Base-by-base conservation (phyloP, 2,329 filamentous ascomycete genomes). In the Coniochaeta ligniaria region DNA sequence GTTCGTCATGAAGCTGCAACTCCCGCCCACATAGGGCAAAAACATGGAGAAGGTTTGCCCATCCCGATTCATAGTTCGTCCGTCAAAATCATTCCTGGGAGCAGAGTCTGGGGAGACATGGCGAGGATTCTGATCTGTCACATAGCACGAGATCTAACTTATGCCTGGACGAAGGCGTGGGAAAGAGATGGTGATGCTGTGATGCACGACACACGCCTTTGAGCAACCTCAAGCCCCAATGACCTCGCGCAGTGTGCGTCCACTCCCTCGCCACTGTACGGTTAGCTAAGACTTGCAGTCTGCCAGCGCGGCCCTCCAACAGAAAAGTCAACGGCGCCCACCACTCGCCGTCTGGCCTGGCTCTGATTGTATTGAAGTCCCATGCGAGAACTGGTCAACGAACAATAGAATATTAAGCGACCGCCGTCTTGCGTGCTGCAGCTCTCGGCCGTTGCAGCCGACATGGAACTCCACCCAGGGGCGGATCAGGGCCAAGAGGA, bases 101-200 rank as follows among this genome's bases (percentile, higher is more conserved):
- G 33, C n/a, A n/a, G 22, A 52, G 38, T 14, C 31, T 57, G 54
- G 54, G 33, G 66, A 61, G 64, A 66, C 50, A 66, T 70, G 70
- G 70, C 63, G 60, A 61, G 47, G 56, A 61, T 63, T 45, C 56
- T 75, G 74, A 79, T 71, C 67, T 73, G 74, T 80, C 78, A 80
- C 75, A 75, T 80, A 70, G 68, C 72, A 81, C 79, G 78, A 79
- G 78, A 81, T 81, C 78, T 78, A 68, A 66, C 66, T 72, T 69
- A 68, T 69, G 70, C 70, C 67, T 67, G 69, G 62, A 60, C 66
- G 65, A 67, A 35, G 63, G 69, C 66, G 67, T 68, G 67, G 66
- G 59, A n/a, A n/a, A 67, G 35, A 65, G 63, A 65, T 68, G 28
- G 14, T 63, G 69, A 69, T 69, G 71, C 68, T 68, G 71, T 69